phyloP scores from a whole-genome alignment of 2,329 filamentous ascomycete species.

The Diaporthe batatas region DNA sequence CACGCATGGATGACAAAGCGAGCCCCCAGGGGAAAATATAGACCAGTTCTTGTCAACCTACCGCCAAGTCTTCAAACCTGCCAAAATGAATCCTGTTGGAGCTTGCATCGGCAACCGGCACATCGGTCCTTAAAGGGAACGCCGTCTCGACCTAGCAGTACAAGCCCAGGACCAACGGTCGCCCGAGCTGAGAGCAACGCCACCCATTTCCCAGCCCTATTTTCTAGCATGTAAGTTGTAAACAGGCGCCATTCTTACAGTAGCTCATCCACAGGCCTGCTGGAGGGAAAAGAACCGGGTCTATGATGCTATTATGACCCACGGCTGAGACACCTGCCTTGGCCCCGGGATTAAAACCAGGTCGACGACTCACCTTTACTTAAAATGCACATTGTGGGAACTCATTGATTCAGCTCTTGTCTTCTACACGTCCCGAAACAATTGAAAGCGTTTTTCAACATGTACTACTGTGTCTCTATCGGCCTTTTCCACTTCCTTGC shows the following conservation, averaged over 20 bases:
- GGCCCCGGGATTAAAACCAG: conserved; percentile 1
- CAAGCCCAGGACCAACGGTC: neutral
- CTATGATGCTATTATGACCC: conserved; percentile 31
- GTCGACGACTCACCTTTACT: neutral
- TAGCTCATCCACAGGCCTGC: neutral
- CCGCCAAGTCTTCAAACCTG: neutral
- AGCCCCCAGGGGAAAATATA: neutral
- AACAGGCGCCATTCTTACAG: neutral
- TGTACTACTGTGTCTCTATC: conserved; percentile 32
- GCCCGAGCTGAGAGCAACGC: neutral
- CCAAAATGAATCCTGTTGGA: neutral
- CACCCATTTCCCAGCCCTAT: neutral
- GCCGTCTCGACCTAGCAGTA: conserved; percentile 13
- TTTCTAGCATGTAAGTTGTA: neutral
- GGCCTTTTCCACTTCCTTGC: conserved; percentile 25
- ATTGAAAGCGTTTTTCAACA: neutral
- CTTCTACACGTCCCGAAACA: neutral
- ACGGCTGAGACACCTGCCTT: conserved; percentile 12
- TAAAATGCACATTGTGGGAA: neutral
- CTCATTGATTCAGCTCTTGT: neutral
- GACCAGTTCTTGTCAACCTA: neutral
- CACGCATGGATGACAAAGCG: too few species aligned
- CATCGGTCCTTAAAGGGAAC: neutral
- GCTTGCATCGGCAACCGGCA: conserved; percentile 7
- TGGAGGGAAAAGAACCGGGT: neutral